phyloP scores from a whole-genome alignment of 2,329 filamentous ascomycete genomes.

The Trichoderma semiorbis region DNA sequence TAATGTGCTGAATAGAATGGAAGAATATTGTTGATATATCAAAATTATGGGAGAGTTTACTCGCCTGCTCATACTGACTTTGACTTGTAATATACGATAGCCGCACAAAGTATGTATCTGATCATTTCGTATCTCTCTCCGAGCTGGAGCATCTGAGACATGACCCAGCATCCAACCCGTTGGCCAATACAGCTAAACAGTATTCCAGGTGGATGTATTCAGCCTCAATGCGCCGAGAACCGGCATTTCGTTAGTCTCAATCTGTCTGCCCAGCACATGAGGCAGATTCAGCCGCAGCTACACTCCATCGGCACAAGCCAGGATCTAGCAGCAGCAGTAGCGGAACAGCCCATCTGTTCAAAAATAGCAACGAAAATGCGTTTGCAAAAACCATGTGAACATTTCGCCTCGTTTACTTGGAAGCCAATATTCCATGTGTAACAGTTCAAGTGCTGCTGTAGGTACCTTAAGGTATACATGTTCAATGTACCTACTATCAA shows the following conservation, averaged over 20 bases:
- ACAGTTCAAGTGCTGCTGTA: not conserved
- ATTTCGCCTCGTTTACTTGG: not conserved
- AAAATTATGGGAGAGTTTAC: not conserved
- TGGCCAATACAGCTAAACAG: too few relatives aligned
- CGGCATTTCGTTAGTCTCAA: not conserved
- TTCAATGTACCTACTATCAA: not conserved
- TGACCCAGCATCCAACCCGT: too few relatives aligned
- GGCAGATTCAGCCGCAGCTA: not conserved
- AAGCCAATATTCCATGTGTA: not conserved
- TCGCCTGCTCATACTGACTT: not conserved
- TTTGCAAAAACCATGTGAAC: not conserved
- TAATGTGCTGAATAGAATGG: not conserved
- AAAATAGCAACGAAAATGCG: not conserved
- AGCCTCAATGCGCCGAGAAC: not conserved
- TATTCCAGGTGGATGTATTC: not conserved
- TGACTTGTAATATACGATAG: not conserved
- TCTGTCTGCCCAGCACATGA: not conserved
- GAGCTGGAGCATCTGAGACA: too few relatives aligned
- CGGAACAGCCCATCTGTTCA: not conserved
- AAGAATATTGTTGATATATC: not conserved
- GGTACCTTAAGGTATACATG: too few relatives aligned
- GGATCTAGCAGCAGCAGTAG: not conserved
- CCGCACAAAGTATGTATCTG: not conserved
- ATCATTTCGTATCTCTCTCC: not conserved
- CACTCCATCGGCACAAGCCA: not conserved